Evolutionary conservation across 2,329 filamentous ascomycete genomes (phyloP).

Genomic region (Penicillium sp.): DNA sequence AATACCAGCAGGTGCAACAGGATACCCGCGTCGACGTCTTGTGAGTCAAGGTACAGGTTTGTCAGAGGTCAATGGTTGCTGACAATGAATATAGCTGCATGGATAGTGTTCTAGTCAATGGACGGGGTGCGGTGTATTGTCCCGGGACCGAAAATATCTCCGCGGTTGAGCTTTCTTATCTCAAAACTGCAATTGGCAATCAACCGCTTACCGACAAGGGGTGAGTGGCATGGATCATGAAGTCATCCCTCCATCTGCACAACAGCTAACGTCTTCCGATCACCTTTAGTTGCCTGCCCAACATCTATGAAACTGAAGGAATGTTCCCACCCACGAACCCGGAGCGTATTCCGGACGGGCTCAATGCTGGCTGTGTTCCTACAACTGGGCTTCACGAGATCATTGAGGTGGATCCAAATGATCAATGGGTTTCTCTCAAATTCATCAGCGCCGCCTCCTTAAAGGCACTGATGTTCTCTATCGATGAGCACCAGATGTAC

Average conservation of each 20-base stretch:
- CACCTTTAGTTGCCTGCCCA: constrained; percentile 22
- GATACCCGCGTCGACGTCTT: constrained; percentile 24
- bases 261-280: neutral
- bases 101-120: constrained; percentile 63
- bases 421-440: constrained; percentile 38
- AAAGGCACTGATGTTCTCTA: constrained; percentile 36
- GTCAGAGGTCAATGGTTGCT: neutral
- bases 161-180: constrained; percentile 23
- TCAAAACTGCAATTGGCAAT: constrained; percentile 24
- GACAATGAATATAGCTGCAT: constrained; percentile 52
- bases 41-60: neutral
- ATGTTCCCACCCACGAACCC: constrained; percentile 26
- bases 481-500: constrained; percentile 49
- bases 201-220: constrained; percentile 35
- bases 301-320: constrained; percentile 25
- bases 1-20: constrained; percentile 39
- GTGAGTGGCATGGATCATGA: constrained; percentile 16
- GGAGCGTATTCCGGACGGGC: constrained; percentile 20
- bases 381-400: constrained; percentile 24
- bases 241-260: too few relatives aligned
- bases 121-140: constrained; percentile 59
- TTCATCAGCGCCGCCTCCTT: constrained; percentile 38
- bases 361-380: constrained; percentile 26
- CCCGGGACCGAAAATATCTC: constrained; percentile 48
- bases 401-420: constrained; percentile 33